Percentiles rank a stretch among this genome's conserved stretches.
Evolutionary conservation across 2,329 filamentous ascomycete species (phyloP).

Genomic region (Pseudocercospora ulei): DNA sequence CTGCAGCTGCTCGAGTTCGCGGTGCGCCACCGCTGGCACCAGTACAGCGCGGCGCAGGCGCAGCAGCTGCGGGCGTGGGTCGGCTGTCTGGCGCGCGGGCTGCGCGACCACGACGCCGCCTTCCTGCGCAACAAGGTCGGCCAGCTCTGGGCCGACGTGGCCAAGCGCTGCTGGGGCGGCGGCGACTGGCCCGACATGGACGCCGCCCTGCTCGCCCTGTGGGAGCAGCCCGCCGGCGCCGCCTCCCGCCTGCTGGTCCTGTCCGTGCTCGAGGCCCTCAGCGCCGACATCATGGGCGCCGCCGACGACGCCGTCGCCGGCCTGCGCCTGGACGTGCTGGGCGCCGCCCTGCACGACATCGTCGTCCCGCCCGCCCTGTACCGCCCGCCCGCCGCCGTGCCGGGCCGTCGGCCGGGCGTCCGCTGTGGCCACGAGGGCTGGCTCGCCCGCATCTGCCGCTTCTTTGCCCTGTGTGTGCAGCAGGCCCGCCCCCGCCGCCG

Average conservation of each 20-base stretch:
- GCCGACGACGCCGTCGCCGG: constrained; percentile 76
- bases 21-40: constrained; percentile 73
- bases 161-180: constrained; percentile 79
- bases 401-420: constrained; percentile 59
- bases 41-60: constrained; percentile 60
- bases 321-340: constrained; percentile 71
- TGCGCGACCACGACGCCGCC: constrained; percentile 61
- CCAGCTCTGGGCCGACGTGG: constrained; percentile 87
- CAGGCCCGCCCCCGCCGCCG: constrained; percentile 25
- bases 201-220: constrained; percentile 65
- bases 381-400: constrained; percentile 51
- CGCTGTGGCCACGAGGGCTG: constrained; percentile 77
- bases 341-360: constrained; percentile 84
- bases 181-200: constrained; percentile 94
- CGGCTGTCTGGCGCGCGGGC: constrained; percentile 62
- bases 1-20: constrained; percentile 84
- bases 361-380: constrained; percentile 73
- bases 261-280: constrained; percentile 78
- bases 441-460: constrained; percentile 64
- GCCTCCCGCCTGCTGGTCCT: constrained; percentile 79
- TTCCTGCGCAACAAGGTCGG: constrained; percentile 91
- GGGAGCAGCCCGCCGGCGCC: constrained; percentile 47
- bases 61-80: constrained; percentile 64
- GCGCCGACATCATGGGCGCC: constrained; percentile 81
- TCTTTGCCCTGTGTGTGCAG: constrained; percentile 63